Evolutionary conservation across 257 asterid genomes (phyloP).

Genomic region (Lycium ferocissimum): DNA sequence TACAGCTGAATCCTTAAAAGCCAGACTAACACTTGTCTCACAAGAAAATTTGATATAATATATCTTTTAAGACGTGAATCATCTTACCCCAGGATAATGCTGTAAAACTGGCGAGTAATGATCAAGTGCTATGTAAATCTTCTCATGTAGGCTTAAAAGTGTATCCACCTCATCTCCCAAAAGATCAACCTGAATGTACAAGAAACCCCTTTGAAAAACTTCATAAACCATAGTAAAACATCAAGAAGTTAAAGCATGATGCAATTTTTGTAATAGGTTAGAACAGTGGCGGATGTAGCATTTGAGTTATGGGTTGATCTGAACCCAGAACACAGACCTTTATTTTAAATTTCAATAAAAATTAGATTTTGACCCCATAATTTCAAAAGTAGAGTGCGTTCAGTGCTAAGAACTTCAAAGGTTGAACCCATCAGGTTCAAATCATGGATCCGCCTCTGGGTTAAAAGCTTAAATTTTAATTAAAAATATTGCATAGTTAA

Average conservation of each 20-base stretch:
- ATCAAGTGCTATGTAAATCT: conserved; percentile 78
- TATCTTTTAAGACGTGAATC: conserved; percentile 21
- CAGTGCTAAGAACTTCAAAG: background rate
- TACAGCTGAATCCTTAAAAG: background rate
- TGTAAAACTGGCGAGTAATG: conserved; percentile 89
- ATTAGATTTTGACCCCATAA: background rate
- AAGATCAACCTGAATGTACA: conserved; percentile 80
- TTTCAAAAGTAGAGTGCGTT: background rate
- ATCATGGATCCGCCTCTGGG: background rate
- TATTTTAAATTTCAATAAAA: background rate
- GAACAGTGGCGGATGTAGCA: background rate
- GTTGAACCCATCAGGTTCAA: background rate
- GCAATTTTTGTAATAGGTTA: background rate
- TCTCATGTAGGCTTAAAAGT: conserved; percentile 71
- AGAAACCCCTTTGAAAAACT: background rate
- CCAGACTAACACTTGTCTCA: background rate
- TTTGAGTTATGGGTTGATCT: background rate
- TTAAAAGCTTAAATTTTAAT: background rate
- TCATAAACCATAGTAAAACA: background rate
- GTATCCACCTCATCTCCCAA: conserved; percentile 94
- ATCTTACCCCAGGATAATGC: conserved; percentile 95
- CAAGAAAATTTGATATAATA: background rate
- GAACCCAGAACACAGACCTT: background rate
- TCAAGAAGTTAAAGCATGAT: conserved; percentile 20
- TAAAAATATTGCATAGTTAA: conserved; percentile 14